Percentiles rank a stretch among this genome's conserved stretches.
phyloP scores from a whole-genome alignment of 2,329 filamentous ascomycete species.

The Albophoma yamanashiensis region DNA sequence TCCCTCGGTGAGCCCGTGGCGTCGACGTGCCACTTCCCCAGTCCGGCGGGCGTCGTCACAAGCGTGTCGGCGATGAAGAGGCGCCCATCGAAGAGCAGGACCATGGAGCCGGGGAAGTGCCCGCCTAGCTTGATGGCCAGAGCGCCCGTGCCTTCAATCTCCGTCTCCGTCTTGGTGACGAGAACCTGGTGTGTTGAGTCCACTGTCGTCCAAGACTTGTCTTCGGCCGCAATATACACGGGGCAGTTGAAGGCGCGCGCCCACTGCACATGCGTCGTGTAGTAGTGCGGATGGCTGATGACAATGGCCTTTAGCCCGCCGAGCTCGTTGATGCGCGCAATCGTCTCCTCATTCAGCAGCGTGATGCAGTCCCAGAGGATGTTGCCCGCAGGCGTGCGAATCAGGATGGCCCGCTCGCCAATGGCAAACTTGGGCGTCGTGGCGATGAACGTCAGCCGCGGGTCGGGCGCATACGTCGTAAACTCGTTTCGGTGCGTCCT shows the following conservation, averaged over 20 bases:
- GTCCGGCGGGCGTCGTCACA: conserved; percentile 53
- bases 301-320: conserved; percentile 63
- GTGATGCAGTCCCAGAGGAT: conserved; percentile 73
- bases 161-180: conserved; percentile 31
- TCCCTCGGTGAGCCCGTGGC: conserved; percentile 20
- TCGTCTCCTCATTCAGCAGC: conserved; percentile 54
- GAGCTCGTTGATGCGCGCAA: conserved; percentile 42
- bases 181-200: conserved; percentile 33
- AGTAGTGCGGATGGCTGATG: conserved; percentile 77
- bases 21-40: conserved; percentile 33
- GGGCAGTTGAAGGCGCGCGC: conserved; percentile 56
- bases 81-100: conserved; percentile 48
- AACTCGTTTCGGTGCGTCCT: conserved; percentile 42
- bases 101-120: conserved; percentile 67
- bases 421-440: conserved; percentile 56
- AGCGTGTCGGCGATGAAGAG: conserved; percentile 73
- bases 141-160: conserved; percentile 35
- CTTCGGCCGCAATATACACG: conserved; percentile 57
- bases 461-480: conserved; percentile 32
- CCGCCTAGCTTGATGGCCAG: conserved; percentile 62
- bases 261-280: conserved; percentile 68
- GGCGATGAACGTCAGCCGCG: conserved; percentile 32
- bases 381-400: conserved; percentile 56
- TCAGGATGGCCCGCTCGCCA: conserved; percentile 61
- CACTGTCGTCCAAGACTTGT: conserved; percentile 51